Conservation (phyloP, 164 flowering plant species). For the Umbilicus rupestris region DNA sequence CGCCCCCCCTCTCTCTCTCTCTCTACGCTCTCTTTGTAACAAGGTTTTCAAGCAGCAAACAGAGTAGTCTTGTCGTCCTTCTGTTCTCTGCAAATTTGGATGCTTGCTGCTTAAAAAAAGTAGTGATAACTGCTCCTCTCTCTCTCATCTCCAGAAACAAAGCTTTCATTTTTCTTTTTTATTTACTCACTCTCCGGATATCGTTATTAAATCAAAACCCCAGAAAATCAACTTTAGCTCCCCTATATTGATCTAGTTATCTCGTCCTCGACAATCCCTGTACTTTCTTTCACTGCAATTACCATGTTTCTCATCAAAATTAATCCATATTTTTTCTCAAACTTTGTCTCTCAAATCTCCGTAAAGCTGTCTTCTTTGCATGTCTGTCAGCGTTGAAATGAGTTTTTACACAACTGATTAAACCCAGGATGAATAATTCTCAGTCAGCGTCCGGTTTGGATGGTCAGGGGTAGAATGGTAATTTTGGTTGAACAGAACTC, state of each 20-base stretch:
- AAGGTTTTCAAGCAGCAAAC: neutral
- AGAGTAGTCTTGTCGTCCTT: conserved; percentile 7
- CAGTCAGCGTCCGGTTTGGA: neutral
- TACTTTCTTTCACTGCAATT: too few species aligned
- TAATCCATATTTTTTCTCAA: neutral
- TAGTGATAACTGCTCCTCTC: conserved; percentile 1
- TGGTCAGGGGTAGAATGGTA: neutral
- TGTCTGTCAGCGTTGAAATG: neutral
- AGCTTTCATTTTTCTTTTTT: neutral
- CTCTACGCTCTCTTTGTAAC: neutral
- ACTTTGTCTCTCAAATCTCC: neutral
- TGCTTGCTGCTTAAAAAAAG: conserved; percentile 1
- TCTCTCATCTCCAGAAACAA: neutral
- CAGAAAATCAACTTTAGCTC: neutral
- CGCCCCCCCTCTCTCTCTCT: neutral
- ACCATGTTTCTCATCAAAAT: too few species aligned
- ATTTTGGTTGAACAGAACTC: neutral
- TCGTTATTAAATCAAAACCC: neutral
- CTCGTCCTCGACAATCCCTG: neutral
- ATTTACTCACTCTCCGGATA: neutral
- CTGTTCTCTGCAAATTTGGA: conserved; percentile 5
- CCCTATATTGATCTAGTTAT: neutral
- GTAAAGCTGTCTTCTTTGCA: neutral
- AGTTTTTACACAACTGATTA: neutral
- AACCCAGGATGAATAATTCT: neutral